Conservation (phyloP, 768 basidiomycete genomes). For the Russula abietina region DNA sequence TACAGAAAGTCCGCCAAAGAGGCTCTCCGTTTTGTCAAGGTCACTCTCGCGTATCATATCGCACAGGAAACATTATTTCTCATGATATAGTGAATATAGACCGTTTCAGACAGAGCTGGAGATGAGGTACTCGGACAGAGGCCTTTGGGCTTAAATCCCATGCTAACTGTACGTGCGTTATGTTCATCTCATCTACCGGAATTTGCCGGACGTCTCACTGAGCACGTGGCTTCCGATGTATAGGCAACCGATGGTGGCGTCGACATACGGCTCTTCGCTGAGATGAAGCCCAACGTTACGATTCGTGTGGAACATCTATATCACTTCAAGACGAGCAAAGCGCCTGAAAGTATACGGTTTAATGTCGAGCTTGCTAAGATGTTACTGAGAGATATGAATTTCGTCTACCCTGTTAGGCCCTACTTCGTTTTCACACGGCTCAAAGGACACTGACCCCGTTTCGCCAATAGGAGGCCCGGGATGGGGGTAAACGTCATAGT, state of each 20-base stretch:
- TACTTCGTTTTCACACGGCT: not conserved
- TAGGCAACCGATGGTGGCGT: not conserved
- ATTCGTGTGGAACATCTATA: constrained; percentile 9
- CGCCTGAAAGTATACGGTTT: not conserved
- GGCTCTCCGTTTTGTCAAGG: constrained; percentile 1
- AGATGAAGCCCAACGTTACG: not conserved
- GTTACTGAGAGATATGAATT: constrained; percentile 8
- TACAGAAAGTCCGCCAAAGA: not conserved
- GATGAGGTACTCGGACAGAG: not conserved
- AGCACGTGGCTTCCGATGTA: no score
- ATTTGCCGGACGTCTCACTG: no score
- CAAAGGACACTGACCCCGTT: not conserved
- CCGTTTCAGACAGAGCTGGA: not conserved
- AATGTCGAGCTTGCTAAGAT: not conserved
- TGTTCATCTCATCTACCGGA: no score
- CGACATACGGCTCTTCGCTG: not conserved
- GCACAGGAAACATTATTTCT: not conserved
- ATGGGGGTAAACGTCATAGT: not conserved
- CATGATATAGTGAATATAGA: not conserved
- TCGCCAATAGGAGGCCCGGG: not conserved
- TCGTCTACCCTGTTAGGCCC: constrained; percentile 5
- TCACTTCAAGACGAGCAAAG: not conserved
- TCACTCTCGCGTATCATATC: not conserved
- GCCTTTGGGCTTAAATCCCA: not conserved
- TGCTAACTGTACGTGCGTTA: not conserved